phyloP scores from a whole-genome alignment of 73 alveolate species.

The Breviolum minutum region DNA sequence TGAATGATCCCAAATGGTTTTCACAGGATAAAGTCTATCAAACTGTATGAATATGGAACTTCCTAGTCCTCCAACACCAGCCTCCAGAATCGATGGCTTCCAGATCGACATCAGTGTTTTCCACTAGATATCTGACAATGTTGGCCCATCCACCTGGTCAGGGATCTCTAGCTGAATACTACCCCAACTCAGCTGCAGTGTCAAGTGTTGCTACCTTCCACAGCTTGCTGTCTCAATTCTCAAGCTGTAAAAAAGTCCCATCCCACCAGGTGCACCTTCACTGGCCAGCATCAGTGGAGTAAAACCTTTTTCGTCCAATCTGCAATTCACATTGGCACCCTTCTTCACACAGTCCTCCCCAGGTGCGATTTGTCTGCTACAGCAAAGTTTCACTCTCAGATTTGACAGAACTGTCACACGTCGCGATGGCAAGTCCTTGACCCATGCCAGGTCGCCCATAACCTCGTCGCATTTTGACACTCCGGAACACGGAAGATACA shows the following conservation, averaged over 20 bases:
- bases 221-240: neutral
- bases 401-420: neutral
- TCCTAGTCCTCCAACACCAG: neutral
- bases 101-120: constrained; percentile 69
- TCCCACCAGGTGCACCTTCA: constrained; percentile 18
- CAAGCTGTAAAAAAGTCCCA: neutral
- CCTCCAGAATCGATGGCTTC: constrained; percentile 91
- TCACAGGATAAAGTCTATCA: too few relatives aligned
- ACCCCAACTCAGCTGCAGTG: too few relatives aligned
- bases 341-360: constrained; percentile 82
- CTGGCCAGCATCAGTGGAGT: constrained; percentile 91
- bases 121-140: constrained; percentile 89
- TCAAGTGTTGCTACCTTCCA: too few relatives aligned
- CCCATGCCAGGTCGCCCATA: constrained; percentile 92
- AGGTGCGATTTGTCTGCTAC: neutral
- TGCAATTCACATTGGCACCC: constrained; percentile 88
- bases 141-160: constrained; percentile 87
- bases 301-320: constrained; percentile 76
- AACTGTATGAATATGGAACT: too few relatives aligned
- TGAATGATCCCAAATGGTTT: too few relatives aligned
- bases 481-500: neutral
- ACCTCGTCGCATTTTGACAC: neutral
- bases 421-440: constrained; percentile 29
- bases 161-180: neutral
- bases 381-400: neutral